A percentile compares a stretch with the other conserved stretches of the same genome.
Evolutionary conservation across 805 yeast genomes (phyloP).

Genomic region (Saturnispora zaruensis): DNA sequence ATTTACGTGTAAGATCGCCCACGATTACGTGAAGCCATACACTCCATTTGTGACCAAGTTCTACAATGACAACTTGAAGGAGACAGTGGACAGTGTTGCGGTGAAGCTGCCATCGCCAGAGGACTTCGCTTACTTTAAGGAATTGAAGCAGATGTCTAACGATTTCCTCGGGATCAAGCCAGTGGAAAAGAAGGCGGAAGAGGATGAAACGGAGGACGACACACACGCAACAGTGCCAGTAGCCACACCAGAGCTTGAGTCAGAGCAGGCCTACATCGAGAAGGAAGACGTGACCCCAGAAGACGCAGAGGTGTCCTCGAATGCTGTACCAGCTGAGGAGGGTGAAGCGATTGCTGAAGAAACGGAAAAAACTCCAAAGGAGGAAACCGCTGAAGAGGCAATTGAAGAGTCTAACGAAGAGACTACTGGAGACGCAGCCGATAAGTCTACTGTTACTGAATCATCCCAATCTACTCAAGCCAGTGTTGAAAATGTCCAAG

Average conservation of each 20-base stretch:
- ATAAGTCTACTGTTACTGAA: not conserved
- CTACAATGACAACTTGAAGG: slow-evolving; percentile 15
- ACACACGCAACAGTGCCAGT: slow-evolving; percentile 4
- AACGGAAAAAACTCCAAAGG: slow-evolving; percentile 1
- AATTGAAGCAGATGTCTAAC: slow-evolving; percentile 5
- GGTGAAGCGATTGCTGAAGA: slow-evolving; percentile 4
- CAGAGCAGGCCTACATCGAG: not conserved
- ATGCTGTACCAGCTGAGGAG: slow-evolving; percentile 7
- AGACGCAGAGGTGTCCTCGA: not conserved
- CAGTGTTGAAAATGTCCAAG: not conserved
- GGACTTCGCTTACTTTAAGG: slow-evolving; percentile 1
- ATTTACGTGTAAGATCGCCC: slow-evolving; percentile 17
- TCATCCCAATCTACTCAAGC: not conserved
- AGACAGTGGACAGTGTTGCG: slow-evolving; percentile 2
- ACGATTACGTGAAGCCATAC: slow-evolving; percentile 16
- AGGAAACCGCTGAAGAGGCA: not conserved
- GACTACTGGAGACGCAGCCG: not conserved
- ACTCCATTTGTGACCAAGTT: slow-evolving; percentile 9
- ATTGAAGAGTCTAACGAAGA: too few species aligned
- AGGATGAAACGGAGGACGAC: not conserved
- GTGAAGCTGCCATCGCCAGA: slow-evolving; percentile 7
- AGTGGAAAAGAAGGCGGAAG: not conserved
- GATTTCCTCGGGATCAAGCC: slow-evolving; percentile 8
- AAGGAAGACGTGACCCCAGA: slow-evolving; percentile 6
- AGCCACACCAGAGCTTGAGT: not conserved